phyloP scores from a whole-genome alignment of 2,329 filamentous ascomycete species.

The Anthostomella pinea region DNA sequence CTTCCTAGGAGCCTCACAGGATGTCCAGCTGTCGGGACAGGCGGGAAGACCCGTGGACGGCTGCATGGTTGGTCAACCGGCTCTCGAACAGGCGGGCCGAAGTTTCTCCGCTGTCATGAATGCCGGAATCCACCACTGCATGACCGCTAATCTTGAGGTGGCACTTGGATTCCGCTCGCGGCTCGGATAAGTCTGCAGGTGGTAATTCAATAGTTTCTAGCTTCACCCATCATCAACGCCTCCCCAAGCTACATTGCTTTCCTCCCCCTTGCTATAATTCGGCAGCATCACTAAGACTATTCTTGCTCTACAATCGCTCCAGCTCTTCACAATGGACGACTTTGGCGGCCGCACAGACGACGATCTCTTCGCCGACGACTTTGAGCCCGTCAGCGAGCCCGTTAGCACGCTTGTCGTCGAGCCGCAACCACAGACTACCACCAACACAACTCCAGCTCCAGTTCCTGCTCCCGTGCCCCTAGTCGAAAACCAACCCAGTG shows the following conservation, averaged over 20 bases:
- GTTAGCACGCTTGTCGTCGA: constrained; percentile 13
- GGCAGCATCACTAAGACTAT: background rate
- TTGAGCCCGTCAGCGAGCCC: constrained; percentile 47
- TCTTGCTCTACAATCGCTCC: background rate
- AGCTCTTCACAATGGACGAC: constrained; percentile 49
- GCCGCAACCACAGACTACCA: background rate
- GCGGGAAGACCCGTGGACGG: no score
- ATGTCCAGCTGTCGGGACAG: no score
- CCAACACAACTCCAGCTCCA: constrained; percentile 3
- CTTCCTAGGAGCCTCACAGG: no score
- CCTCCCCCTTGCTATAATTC: background rate
- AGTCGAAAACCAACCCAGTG: constrained; percentile 9
- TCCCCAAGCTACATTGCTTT: background rate
- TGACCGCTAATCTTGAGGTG: background rate
- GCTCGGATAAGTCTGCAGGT: no score
- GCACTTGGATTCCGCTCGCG: no score
- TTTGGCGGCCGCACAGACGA: constrained; percentile 61
- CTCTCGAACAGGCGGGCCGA: constrained; percentile 1
- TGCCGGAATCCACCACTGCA: background rate
- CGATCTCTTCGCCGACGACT: constrained; percentile 61
- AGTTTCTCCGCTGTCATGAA: constrained; percentile 7
- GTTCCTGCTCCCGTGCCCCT: constrained; percentile 8
- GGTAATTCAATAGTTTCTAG: no score
- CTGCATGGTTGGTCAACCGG: no score
- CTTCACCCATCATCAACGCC: background rate